Evolutionary conservation across 345 rosid genomes (phyloP).

Genomic region (Eucalyptus shirleyi): DNA sequence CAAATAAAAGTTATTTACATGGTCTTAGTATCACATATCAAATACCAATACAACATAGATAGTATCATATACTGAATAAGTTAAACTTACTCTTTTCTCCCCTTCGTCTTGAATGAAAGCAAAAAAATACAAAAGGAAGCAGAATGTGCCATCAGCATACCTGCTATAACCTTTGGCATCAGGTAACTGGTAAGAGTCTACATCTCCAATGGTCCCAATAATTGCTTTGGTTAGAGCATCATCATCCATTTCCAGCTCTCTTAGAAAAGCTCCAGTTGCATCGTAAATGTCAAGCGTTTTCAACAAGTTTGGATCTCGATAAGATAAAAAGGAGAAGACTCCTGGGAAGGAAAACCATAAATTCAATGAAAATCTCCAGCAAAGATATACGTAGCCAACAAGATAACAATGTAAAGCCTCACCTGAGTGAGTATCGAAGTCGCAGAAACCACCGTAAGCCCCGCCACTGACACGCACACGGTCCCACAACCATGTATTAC

Average conservation of each 20-base stretch:
- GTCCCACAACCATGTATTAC: conserved; percentile 97
- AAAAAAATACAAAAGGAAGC: neutral
- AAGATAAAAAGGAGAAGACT: conserved; percentile 77
- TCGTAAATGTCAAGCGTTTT: conserved; percentile 86
- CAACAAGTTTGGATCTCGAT: conserved; percentile 87
- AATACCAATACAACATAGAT: neutral
- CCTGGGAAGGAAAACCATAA: conserved; percentile 20
- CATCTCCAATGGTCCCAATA: conserved; percentile 92
- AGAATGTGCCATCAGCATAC: conserved; percentile 17
- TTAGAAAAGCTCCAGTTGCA: conserved; percentile 78
- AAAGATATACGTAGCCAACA: neutral
- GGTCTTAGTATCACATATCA: neutral
- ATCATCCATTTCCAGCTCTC: conserved; percentile 68
- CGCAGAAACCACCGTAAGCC: conserved; percentile 96
- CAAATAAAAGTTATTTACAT: neutral
- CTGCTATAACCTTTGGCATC: conserved; percentile 99
- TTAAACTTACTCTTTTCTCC: neutral
- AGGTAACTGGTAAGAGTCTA: conserved; percentile 91
- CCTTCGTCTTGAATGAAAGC: neutral
- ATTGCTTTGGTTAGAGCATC: conserved; percentile 86
- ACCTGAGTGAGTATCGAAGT: conserved; percentile 96
- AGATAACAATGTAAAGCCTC: neutral
- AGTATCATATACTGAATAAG: neutral
- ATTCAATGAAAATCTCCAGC: neutral
- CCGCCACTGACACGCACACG: conserved; percentile 97